phyloP scores from a whole-genome alignment of 257 asterid genomes.

The Solanum virginianum region DNA sequence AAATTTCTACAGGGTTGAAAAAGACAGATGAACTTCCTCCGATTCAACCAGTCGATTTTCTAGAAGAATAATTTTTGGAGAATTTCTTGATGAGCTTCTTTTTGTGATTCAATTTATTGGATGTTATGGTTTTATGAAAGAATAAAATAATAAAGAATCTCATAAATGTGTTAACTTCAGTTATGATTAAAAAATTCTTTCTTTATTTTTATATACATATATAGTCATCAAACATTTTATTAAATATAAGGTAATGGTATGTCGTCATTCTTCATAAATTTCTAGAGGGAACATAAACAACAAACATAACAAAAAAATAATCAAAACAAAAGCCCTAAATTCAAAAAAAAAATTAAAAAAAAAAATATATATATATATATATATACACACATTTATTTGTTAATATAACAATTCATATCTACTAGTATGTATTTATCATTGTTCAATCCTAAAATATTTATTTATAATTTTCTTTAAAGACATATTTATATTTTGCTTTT shows the following conservation, averaged over 20 bases:
- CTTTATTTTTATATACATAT: not conserved
- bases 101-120: not conserved
- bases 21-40: not conserved
- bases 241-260: not conserved
- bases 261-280: not conserved
- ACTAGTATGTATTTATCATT: not conserved
- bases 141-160: not conserved
- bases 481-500: not conserved
- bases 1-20: not conserved
- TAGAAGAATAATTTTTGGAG: not conserved
- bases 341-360: too few species aligned
- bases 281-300: not conserved
- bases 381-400: not conserved
- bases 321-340: not conserved
- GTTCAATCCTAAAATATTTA: not conserved
- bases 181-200: not conserved
- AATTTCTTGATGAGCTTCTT: not conserved
- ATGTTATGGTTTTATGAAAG: not conserved
- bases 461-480: not conserved
- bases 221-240: not conserved
- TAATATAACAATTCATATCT: not conserved
- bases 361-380: too few species aligned
- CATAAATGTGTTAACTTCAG: not conserved
- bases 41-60: not conserved
- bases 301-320: not conserved